A percentile compares a stretch with the other conserved stretches of the same genome.
These are phyloP conservation scores for Canariomyces notabilis DNA, from an alignment of 2,329 filamentous ascomycete species.

Conservation along the genomic window DNA sequence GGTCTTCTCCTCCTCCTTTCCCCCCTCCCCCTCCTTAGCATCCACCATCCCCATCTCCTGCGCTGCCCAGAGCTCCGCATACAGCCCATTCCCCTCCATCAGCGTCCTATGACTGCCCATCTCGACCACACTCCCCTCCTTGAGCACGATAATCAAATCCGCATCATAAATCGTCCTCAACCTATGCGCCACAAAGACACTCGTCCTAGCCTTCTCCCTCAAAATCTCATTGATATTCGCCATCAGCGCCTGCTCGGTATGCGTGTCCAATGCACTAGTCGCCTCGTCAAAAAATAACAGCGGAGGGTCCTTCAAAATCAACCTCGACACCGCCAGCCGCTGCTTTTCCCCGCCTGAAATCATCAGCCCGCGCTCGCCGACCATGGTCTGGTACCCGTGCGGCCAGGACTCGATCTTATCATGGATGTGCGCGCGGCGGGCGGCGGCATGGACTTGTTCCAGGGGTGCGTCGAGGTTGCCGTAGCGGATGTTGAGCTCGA, in stretches of 20 bases:
- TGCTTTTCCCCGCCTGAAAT: conserved; percentile 95
- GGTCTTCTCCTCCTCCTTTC: neutral
- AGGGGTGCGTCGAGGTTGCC: conserved; percentile 71
- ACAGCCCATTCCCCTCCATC: conserved; percentile 72
- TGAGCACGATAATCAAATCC: conserved; percentile 86
- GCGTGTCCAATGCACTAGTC: conserved; percentile 85
- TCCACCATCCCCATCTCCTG: conserved; percentile 25
- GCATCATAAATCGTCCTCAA: conserved; percentile 89
- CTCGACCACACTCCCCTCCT: conserved; percentile 79
- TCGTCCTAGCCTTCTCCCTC: conserved; percentile 80
- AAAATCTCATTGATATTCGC: conserved; percentile 90
- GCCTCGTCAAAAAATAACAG: conserved; percentile 94
- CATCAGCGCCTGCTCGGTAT: conserved; percentile 87
- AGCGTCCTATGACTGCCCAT: conserved; percentile 80
- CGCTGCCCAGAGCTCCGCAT: conserved; percentile 79
- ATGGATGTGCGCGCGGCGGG: conserved; percentile 78
- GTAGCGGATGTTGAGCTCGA: conserved; percentile 93
- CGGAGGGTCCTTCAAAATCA: conserved; percentile 85
- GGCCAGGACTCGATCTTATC: conserved; percentile 75
- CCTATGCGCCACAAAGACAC: conserved; percentile 89
- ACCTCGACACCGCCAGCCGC: conserved; percentile 73
- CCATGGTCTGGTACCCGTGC: conserved; percentile 84
- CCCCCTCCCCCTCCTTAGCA: conserved; percentile 4
- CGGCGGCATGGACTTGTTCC: conserved; percentile 70
- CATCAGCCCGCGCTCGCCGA: conserved; percentile 94